A percentile compares a stretch with the other conserved stretches of the same genome.
Conservation (phyloP, 208 protist species). For the Leishmania major region DNA sequence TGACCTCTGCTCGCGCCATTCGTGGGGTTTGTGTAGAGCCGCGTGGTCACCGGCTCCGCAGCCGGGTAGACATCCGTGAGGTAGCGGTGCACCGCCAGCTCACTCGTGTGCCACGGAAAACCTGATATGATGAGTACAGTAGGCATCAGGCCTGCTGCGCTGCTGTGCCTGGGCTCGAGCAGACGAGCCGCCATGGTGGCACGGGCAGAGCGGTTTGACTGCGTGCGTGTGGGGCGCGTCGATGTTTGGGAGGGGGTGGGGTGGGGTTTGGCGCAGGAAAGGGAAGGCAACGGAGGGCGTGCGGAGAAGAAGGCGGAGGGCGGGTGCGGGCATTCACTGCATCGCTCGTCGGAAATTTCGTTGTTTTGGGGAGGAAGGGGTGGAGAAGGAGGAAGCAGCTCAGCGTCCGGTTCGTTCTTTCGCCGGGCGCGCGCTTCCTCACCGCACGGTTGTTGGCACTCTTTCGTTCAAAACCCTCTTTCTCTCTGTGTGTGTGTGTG, state of each 20-base stretch:
- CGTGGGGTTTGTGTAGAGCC: conserved; percentile 76
- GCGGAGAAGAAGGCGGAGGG: neutral
- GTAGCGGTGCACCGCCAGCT: conserved; percentile 54
- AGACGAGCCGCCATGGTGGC: conserved; percentile 27
- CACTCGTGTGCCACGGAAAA: conserved; percentile 79
- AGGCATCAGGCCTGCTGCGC: conserved; percentile 10
- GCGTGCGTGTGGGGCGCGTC: neutral
- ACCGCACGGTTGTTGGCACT: neutral
- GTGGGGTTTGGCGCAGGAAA: no score
- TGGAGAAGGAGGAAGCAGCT: neutral
- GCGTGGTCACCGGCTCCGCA: conserved; percentile 49
- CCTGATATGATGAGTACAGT: conserved; percentile 77
- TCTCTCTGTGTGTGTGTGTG: no score
- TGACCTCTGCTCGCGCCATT: conserved; percentile 80
- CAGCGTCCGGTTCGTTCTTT: neutral
- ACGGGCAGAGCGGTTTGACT: no score
- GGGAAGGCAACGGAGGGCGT: no score
- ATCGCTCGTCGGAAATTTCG: neutral
- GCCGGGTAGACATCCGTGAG: conserved; percentile 47
- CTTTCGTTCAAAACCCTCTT: no score
- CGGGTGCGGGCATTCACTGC: neutral
- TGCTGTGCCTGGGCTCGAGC: conserved; percentile 24
- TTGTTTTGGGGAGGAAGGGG: neutral
- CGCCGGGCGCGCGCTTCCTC: no score
- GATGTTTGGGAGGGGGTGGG: neutral